Conservation (phyloP, 2,329 filamentous ascomycete genomes). For the Alternaria sp. region DNA sequence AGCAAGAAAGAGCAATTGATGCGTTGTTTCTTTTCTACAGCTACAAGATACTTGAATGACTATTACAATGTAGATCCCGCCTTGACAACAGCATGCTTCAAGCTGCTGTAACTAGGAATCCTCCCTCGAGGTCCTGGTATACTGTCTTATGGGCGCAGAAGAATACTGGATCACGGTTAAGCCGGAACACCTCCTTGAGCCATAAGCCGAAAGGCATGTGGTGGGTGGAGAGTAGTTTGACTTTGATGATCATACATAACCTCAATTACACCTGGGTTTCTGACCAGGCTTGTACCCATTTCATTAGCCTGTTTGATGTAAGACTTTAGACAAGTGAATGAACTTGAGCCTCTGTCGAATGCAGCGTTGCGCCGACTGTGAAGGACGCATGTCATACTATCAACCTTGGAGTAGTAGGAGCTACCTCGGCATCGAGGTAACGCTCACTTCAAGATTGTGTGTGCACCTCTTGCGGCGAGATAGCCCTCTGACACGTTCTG, state of each 20-base stretch:
- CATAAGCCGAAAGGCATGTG: conserved; percentile 77
- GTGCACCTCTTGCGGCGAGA: conserved; percentile 86
- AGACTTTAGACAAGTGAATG: not conserved
- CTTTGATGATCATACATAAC: conserved; percentile 86
- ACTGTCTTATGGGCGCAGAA: conserved; percentile 81
- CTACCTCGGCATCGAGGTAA: not conserved
- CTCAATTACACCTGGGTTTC: not conserved
- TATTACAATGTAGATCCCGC: conserved; percentile 49
- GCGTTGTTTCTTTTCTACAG: conserved; percentile 19
- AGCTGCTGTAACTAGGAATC: conserved; percentile 66
- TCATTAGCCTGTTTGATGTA: not conserved
- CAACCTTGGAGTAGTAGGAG: not conserved
- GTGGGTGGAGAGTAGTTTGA: conserved; percentile 93
- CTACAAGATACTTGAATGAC: conserved; percentile 7
- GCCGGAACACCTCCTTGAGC: conserved; percentile 95
- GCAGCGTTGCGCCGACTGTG: not conserved
- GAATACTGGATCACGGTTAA: conserved; percentile 85
- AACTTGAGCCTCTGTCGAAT: not conserved
- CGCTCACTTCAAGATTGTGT: conserved; percentile 86
- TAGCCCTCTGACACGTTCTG: conserved; percentile 88
- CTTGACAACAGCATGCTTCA: conserved; percentile 61
- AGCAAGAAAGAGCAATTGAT: conserved; percentile 15
- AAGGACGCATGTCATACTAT: not conserved
- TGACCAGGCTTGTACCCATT: not conserved
- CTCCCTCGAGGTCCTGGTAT: conserved; percentile 80